A percentile compares a stretch with the other conserved stretches of the same genome.
Conservation (phyloP, 1,139 yeast species). For the Kodamaea fungicola region DNA sequence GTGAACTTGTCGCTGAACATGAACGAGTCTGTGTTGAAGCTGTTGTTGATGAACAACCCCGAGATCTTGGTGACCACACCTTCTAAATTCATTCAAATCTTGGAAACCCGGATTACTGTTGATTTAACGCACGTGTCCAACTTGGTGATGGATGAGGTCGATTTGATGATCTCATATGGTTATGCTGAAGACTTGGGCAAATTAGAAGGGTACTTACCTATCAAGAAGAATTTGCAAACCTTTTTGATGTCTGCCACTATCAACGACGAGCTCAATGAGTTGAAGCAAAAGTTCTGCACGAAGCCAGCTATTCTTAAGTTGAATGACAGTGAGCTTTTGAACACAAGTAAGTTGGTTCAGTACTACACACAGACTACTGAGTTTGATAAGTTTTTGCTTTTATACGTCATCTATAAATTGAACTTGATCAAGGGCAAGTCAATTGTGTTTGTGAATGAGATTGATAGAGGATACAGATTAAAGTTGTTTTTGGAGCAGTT, state of each 20-base stretch:
- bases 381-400: conserved; percentile 84
- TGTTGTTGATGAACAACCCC: conserved; percentile 71
- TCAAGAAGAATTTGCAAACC: conserved; percentile 76
- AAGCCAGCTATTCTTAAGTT: conserved; percentile 81
- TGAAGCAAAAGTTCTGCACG: conserved; percentile 77
- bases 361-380: conserved; percentile 85
- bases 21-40: conserved; percentile 67
- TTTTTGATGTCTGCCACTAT: conserved; percentile 97
- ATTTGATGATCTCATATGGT: conserved; percentile 85
- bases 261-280: conserved; percentile 75
- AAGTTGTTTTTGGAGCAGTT: conserved; percentile 91
- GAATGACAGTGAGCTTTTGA: conserved; percentile 54
- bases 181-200: conserved; percentile 78
- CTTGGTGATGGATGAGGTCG: conserved; percentile 94
- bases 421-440: conserved; percentile 89
- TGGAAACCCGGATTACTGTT: conserved; percentile 49
- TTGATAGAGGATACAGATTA: conserved; percentile 92
- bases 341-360: conserved; percentile 67
- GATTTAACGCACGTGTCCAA: conserved; percentile 56
- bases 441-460: conserved; percentile 84
- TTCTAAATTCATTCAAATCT: conserved; percentile 60
- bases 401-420: conserved; percentile 89
- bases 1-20: conserved; percentile 73
- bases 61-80: conserved; percentile 89
- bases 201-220: conserved; percentile 61